A percentile compares a stretch with the other conserved stretches of the same genome.
Evolutionary conservation across 2,329 filamentous ascomycete species (phyloP).

Genomic region (Pyrenochaeta sp.): DNA sequence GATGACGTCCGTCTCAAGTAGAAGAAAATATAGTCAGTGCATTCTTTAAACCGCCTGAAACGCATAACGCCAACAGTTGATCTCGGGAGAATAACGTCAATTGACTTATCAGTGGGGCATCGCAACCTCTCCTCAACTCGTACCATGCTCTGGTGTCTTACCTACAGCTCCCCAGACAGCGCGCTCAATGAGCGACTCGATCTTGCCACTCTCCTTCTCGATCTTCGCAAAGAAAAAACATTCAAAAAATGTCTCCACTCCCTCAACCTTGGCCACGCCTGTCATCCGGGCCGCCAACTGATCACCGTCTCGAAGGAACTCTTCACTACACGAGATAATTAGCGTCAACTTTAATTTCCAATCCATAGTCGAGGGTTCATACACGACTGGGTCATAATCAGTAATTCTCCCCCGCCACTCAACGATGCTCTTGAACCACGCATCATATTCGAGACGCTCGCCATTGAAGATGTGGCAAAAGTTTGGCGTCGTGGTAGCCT

Average conservation of each 20-base stretch:
- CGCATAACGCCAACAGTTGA: no score
- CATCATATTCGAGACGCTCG: slow-evolving; percentile 22
- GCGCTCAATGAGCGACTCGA: slow-evolving; percentile 40
- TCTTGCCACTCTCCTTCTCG: slow-evolving; percentile 32
- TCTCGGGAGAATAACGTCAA: no score
- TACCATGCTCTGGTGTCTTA: slow-evolving; percentile 6
- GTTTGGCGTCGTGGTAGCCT: slow-evolving; percentile 4
- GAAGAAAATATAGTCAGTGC: no score
- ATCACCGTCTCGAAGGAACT: slow-evolving; percentile 44
- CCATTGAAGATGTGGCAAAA: slow-evolving; percentile 33
- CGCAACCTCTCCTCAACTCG: background rate
- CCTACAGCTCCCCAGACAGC: slow-evolving; percentile 32
- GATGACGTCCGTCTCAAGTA: no score
- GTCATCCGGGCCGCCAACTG: slow-evolving; percentile 42
- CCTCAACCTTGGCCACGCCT: slow-evolving; percentile 38
- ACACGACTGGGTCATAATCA: slow-evolving; percentile 41
- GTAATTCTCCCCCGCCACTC: slow-evolving; percentile 39
- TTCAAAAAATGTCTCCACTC: slow-evolving; percentile 33
- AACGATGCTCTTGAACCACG: slow-evolving; percentile 29
- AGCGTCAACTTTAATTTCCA: no score
- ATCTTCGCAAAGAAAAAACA: slow-evolving; percentile 44
- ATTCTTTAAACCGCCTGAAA: no score
- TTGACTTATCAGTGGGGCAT: no score
- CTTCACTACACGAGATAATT: slow-evolving; percentile 17
- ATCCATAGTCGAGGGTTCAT: background rate